Evolutionary conservation across 139 green algal species (phyloP), one percentile per base, ranked within the genome.

Genomic region (Chlorella sp.): DNA sequence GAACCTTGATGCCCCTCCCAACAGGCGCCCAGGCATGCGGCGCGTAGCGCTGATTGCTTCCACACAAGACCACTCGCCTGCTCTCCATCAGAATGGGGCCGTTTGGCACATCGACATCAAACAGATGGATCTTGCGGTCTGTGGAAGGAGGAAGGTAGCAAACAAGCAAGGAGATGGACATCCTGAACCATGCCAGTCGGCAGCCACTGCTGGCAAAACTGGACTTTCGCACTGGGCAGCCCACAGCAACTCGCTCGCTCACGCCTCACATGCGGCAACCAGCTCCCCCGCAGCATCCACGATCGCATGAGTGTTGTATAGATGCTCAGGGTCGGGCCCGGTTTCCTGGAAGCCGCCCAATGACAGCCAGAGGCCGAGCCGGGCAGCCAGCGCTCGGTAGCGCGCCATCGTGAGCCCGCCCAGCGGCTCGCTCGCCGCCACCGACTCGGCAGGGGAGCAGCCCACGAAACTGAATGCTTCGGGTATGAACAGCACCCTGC

Each of bases 221-320:
- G n/a, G n/a, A n/a, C n/a, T n/a, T n/a, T n/a, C n/a, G n/a, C n/a
- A n/a, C n/a, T n/a, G n/a, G n/a, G n/a, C n/a, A n/a, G n/a, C n/a
- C n/a, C n/a, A n/a, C n/a, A n/a, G n/a, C n/a, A n/a, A n/a, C n/a
- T n/a, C n/a, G n/a, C n/a, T n/a, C n/a, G n/a, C n/a, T n/a, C n/a
- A n/a, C n/a, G n/a, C n/a, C n/a, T n/a, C n/a, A n/a, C n/a, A n/a
- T n/a, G 1, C 5, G 3, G 82, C 74, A 3, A 66, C 74, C 23
- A 93, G 82, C 8, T 68, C 14, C 2, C 94, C 93, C 4, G 66
- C 19, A 7, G n/a, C 56, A 63, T 92, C 75, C 11, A 98, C 9
- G 19, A 98, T 75, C 2, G 98, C 90, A 71, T 98, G 95, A 2
- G 77, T 88, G 79, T 99, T 99, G 85, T 91, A 88, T 42, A 97